These are phyloP conservation scores for Lanmaoa rubissima DNA, from an alignment of 768 basidiomycete genomes.

Conservation along the genomic window DNA sequence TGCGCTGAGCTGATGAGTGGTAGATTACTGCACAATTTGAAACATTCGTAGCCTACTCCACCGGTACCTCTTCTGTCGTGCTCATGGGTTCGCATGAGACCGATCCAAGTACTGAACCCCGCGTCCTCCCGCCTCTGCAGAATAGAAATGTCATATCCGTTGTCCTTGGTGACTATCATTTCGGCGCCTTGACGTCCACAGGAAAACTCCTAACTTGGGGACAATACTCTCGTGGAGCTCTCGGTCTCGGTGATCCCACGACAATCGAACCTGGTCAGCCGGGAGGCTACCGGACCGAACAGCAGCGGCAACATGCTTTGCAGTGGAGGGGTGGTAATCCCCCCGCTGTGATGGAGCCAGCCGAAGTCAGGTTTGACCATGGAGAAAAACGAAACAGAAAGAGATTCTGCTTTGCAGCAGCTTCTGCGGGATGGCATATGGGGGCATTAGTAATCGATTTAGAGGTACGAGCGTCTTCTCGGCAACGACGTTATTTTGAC, in stretches of 20 bases:
- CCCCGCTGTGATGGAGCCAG: constrained; percentile 54
- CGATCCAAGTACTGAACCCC: constrained; percentile 44
- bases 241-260: constrained; percentile 81
- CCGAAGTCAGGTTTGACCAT: constrained; percentile 72
- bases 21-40: constrained; percentile 84
- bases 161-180: constrained; percentile 91
- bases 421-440: constrained; percentile 90
- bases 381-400: constrained; percentile 47
- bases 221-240: constrained; percentile 68
- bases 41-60: constrained; percentile 82
- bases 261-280: constrained; percentile 51
- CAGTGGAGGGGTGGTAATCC: constrained; percentile 20
- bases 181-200: constrained; percentile 72
- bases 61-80: constrained; percentile 66
- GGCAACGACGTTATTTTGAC: constrained; percentile 1
- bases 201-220: constrained; percentile 87
- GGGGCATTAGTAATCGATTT: constrained; percentile 87
- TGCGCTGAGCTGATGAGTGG: not conserved
- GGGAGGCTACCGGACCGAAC: constrained; percentile 53
- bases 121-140: constrained; percentile 71
- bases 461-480: constrained; percentile 45
- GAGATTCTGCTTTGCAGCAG: constrained; percentile 74
- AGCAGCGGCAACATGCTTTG: constrained; percentile 33
- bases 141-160: constrained; percentile 79
- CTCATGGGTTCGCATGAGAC: constrained; percentile 64